Base-by-base conservation (phyloP, 164 flowering plant genomes). In the Vitis rupestris region DNA sequence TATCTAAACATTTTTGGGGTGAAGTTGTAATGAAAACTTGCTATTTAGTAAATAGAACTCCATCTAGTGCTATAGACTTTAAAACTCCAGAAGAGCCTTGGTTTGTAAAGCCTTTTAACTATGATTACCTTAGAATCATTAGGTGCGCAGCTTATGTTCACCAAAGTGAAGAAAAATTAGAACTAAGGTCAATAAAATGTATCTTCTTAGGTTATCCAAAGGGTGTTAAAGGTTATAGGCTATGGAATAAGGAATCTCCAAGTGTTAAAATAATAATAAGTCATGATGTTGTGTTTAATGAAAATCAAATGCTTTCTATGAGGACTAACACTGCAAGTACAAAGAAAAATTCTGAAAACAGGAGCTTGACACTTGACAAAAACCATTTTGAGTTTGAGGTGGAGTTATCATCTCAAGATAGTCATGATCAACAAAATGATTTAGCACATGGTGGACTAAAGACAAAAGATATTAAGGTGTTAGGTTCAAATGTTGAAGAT, bases 201-300 rank as follows among this genome's bases (percentile, higher is more conserved):
- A 14, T 50, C 3, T 64, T 64, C 14, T 27, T 64, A n/a, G 67
- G 67, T 2, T 64, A 49, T 23, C 14, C 67, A 3, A 0, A 14
- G 10, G 67, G 67, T 7, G 67, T 64, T 5, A 64, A 64, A 50
- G 67, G 67, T 9, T 64, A 64, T 10, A 49, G 51, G 14, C 4
- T 64, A 9, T 64, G 67, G 57, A 27, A 29, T 4, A 8, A 12
- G 12, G 10, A 17, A 65, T 51, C 13, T 23, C 1, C 27, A 23
- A 10, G 59, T 27, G 11, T 31, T 11, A 23, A 48, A 58, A 49
- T 12, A 47, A 15, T 9, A 60, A 7, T 9, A 30, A 23, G 27
- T 23, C 27, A 23, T 23, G 27, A 23, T 23, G 1, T 23, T 23
- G 27, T 23, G 27, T 23, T 23, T 23, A 23, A 23, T 23, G 27